Conservation (phyloP, 1,284 basidiomycete genomes). For the Microbotryomycetes sp. region DNA sequence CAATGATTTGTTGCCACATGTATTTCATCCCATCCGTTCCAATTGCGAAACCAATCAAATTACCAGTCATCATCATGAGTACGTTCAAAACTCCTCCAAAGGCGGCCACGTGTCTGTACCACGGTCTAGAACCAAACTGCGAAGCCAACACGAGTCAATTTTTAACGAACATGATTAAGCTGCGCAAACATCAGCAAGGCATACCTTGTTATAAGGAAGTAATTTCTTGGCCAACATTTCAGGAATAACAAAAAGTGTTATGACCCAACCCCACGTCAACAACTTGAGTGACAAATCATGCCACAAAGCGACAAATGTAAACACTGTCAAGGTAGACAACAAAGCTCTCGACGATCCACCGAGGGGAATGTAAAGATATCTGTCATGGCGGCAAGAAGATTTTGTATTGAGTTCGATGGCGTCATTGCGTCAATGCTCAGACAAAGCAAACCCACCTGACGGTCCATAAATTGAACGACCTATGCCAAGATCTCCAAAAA, state of each 20-base stretch:
- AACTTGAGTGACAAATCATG: conserved; percentile 86
- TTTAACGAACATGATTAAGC: background rate
- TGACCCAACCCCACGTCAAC: conserved; percentile 94
- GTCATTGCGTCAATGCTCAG: background rate
- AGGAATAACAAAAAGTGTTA: conserved; percentile 83
- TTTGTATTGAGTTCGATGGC: background rate
- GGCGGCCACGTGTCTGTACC: conserved; percentile 85
- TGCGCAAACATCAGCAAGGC: background rate
- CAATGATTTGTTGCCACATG: conserved; percentile 60
- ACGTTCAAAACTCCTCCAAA: conserved; percentile 79
- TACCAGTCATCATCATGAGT: conserved; percentile 85
- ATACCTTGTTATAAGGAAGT: conserved; percentile 28
- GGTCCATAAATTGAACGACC: conserved; percentile 94
- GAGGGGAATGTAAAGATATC: conserved; percentile 91
- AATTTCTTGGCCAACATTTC: conserved; percentile 59
- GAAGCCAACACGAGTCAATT: background rate
- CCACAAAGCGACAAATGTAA: conserved; percentile 99
- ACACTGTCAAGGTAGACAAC: conserved; percentile 70
- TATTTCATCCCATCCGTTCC: conserved; percentile 75
- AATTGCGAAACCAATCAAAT: conserved; percentile 91
- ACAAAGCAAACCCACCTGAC: conserved; percentile 55
- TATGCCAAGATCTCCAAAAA: conserved; percentile 96
- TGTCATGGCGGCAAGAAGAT: conserved; percentile 39
- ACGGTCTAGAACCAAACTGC: conserved; percentile 60
- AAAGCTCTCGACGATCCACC: conserved; percentile 64